A percentile compares a stretch with the other conserved stretches of the same genome.
Conservation (phyloP, 768 basidiomycete species). For the Clathrus columnatus region DNA sequence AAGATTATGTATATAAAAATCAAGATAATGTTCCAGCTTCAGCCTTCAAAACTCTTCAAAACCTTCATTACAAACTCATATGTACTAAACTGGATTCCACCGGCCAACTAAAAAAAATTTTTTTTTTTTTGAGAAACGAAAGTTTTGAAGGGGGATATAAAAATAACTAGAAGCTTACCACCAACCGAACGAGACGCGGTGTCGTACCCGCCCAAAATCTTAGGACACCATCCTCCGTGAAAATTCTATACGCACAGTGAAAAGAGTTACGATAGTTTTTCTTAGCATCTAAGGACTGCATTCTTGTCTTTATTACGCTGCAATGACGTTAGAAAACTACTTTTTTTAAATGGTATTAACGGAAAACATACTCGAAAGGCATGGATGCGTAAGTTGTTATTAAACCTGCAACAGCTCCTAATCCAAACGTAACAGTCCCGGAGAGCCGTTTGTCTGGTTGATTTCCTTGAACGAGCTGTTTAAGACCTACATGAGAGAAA, state of each 20-base stretch:
- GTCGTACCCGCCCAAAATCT: conserved; percentile 97
- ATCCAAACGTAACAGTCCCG: conserved; percentile 82
- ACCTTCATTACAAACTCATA: conserved; percentile 26
- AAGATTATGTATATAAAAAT: too few relatives aligned
- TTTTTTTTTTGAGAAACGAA: too few relatives aligned
- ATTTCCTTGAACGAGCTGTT: conserved; percentile 84
- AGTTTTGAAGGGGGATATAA: too few relatives aligned
- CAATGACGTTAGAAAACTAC: not conserved
- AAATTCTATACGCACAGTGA: conserved; percentile 91
- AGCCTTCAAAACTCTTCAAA: conserved; percentile 3
- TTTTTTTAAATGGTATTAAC: not conserved
- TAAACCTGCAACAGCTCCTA: conserved; percentile 87
- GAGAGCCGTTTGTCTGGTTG: conserved; percentile 80
- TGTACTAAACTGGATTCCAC: conserved; percentile 36
- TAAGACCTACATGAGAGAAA: conserved; percentile 36
- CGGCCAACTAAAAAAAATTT: conserved; percentile 24
- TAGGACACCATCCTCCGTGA: conserved; percentile 86
- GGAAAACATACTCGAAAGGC: conserved; percentile 49
- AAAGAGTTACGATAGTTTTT: conserved; percentile 87
- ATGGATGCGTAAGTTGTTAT: conserved; percentile 91
- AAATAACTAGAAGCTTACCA: conserved; percentile 40
- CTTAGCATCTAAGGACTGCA: conserved; percentile 86
- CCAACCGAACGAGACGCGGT: conserved; percentile 74
- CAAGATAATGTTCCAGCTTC: not conserved
- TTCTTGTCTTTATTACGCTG: conserved; percentile 87